Evolutionary conservation across 164 flowering plant genomes (phyloP), one percentile per base, ranked within the genome.

Genomic region (Litsea cubeba): DNA sequence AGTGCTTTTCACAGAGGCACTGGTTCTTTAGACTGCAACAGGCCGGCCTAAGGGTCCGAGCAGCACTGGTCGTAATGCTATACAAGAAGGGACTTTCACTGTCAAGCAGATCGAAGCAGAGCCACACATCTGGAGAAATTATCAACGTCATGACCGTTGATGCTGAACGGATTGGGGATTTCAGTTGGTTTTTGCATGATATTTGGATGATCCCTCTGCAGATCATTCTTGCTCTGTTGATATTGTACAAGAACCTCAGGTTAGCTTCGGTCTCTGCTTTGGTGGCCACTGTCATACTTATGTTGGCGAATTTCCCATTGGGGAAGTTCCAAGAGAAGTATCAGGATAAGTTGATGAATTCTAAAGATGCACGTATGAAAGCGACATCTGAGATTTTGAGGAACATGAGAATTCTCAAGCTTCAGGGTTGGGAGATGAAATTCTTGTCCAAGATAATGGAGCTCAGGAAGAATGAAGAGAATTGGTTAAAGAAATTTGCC

Each of bases 321-420:
- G 88, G 86, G 3, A 82, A 58, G 28, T 57, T 86, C 71, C 83
- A 83, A 65, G 83, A 89, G 86, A 78, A 78, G 46, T 86, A 72
- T 68, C 91, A 89, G 68, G 81, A 73, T 1, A 82, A 85, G 72
- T 63, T 92, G 3, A 92, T 92, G 97, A 79, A 83, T 54, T 80
- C 93, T 0, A 92, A 92, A 79, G 97, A 92, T 72, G 66, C 62
- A 50, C 82, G 97, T 76, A 92, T 90, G 94, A 89, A 86, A 77
- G 83, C 84, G 11, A 92, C 91, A 0, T 82, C 94, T 20, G 97
- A 89, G 77, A 81, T 86, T 20, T 78, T 90, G 65, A 84, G 88
- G 81, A 90, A 90, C 80, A 90, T 92, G 97, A 90, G 91, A 69
- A 87, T 90, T 71, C 88, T 92, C 72, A 92, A 92, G 79, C 89